Percentiles rank a stretch among this genome's conserved stretches.
phyloP scores from a whole-genome alignment of 140 eudicot species.

The Senecio squalidus region DNA sequence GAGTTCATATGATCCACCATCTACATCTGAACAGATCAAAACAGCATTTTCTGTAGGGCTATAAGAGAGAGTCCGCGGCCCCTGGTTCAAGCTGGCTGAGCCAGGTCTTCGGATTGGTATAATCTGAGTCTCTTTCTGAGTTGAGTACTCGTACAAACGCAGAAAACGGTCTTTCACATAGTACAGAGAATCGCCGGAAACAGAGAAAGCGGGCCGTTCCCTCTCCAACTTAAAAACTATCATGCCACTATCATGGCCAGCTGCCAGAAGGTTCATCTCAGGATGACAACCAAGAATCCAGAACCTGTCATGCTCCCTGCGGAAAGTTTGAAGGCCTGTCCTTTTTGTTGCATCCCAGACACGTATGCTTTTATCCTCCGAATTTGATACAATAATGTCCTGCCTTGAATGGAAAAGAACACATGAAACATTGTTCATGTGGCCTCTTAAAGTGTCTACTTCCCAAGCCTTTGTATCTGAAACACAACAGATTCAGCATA shows the following conservation, averaged over 20 bases:
- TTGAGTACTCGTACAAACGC: slow-evolving; percentile 40
- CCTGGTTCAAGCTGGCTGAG: slow-evolving; percentile 37
- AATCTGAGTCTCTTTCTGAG: slow-evolving; percentile 39
- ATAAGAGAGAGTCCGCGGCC: slow-evolving; percentile 38
- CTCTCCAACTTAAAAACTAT: slow-evolving; percentile 48
- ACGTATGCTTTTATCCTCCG: slow-evolving; percentile 6
- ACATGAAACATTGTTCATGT: slow-evolving; percentile 52
- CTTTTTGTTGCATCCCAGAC: slow-evolving; percentile 32
- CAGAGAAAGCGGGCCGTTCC: slow-evolving; percentile 47
- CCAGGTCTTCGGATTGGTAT: slow-evolving; percentile 50
- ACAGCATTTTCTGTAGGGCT: slow-evolving; percentile 52
- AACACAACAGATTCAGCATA: background rate
- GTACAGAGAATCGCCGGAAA: slow-evolving; percentile 33
- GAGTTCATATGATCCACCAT: slow-evolving; percentile 46
- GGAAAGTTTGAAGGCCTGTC: slow-evolving; percentile 44
- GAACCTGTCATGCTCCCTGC: slow-evolving; percentile 48
- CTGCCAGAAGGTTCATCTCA: slow-evolving; percentile 43
- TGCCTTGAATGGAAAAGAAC: slow-evolving; percentile 49
- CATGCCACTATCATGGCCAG: slow-evolving; percentile 54
- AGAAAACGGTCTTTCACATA: slow-evolving; percentile 49
- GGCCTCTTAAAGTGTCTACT: slow-evolving; percentile 53
- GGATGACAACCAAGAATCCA: slow-evolving; percentile 48
- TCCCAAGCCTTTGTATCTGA: slow-evolving; percentile 58
- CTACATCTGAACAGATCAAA: slow-evolving; percentile 41
- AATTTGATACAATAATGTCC: slow-evolving; percentile 47